These are phyloP conservation scores for Epithele typhae DNA, from an alignment of 768 basidiomycete species.

Conservation along the genomic window DNA sequence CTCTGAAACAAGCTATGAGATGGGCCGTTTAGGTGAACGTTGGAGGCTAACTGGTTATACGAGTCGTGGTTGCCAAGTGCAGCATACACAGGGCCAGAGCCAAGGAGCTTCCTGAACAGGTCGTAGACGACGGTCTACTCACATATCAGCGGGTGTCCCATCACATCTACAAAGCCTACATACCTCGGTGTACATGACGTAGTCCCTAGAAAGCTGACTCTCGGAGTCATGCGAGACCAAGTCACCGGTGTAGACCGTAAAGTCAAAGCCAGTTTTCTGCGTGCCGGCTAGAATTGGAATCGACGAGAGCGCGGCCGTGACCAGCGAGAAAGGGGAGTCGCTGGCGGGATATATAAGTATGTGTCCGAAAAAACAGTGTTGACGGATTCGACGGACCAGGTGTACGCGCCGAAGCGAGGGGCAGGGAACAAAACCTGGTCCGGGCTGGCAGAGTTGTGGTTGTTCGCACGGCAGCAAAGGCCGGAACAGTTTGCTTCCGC, in stretches of 20 bases:
- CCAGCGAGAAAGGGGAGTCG: slow-evolving; percentile 62
- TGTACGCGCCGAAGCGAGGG: slow-evolving; percentile 63
- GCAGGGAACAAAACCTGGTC: slow-evolving; percentile 51
- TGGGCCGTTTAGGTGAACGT: not conserved
- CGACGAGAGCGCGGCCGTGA: slow-evolving; percentile 54
- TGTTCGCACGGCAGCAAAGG: slow-evolving; percentile 60
- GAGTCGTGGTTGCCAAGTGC: slow-evolving; percentile 77
- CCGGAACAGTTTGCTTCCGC: slow-evolving; percentile 69
- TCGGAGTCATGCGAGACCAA: slow-evolving; percentile 68
- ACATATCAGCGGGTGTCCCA: not conserved
- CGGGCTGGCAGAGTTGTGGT: slow-evolving; percentile 45
- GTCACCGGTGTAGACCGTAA: slow-evolving; percentile 70
- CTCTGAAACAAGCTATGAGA: slow-evolving; percentile 28
- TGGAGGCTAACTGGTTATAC: slow-evolving; percentile 57
- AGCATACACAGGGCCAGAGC: slow-evolving; percentile 69
- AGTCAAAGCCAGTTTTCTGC: slow-evolving; percentile 54
- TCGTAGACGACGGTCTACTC: slow-evolving; percentile 59
- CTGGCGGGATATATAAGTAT: slow-evolving; percentile 25
- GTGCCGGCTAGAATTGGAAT: slow-evolving; percentile 67
- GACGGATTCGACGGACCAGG: slow-evolving; percentile 34
- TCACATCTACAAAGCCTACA: not conserved
- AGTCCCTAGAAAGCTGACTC: slow-evolving; percentile 60
- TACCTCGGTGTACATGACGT: slow-evolving; percentile 62
- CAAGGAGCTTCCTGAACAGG: slow-evolving; percentile 57
- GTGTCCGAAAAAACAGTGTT: no score